Conservation (phyloP, 306 rosid genomes). For the Prunus fruticosa region DNA sequence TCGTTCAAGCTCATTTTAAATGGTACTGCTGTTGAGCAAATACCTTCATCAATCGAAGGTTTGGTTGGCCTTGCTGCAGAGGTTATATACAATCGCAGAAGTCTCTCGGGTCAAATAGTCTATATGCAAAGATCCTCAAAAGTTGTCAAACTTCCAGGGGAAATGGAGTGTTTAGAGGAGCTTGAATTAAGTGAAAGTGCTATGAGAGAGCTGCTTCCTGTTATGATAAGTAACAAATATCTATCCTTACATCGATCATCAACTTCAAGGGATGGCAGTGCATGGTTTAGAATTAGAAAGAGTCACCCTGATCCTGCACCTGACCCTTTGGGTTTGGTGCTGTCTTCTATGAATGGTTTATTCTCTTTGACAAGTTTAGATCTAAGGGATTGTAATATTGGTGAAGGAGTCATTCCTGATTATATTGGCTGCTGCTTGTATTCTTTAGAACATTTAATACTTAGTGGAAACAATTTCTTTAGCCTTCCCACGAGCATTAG, state of each 20-base stretch:
- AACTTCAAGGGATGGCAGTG: not conserved
- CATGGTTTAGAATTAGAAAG: not conserved
- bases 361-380: not conserved
- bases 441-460: not conserved
- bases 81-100: fast-evolving
- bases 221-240: not conserved
- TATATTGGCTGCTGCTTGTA: conserved; percentile 2
- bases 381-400: not conserved
- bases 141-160: not conserved
- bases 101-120: not conserved
- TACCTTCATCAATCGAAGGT: not conserved
- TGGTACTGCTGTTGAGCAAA: not conserved
- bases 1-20: not conserved
- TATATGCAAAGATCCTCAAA: conserved; percentile 1
- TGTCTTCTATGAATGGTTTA: not conserved
- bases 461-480: conserved; percentile 1
- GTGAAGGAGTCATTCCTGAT: not conserved
- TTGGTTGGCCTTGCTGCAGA: no score
- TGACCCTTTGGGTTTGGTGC: not conserved
- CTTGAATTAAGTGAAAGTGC: not conserved
- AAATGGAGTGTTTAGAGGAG: not conserved
- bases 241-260: fast-evolving
- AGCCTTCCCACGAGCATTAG: conserved; percentile 10
- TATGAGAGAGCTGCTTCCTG: not conserved
- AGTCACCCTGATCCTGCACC: not conserved